Conservation (phyloP, 1,284 basidiomycete genomes). For the Grifola frondosa region DNA sequence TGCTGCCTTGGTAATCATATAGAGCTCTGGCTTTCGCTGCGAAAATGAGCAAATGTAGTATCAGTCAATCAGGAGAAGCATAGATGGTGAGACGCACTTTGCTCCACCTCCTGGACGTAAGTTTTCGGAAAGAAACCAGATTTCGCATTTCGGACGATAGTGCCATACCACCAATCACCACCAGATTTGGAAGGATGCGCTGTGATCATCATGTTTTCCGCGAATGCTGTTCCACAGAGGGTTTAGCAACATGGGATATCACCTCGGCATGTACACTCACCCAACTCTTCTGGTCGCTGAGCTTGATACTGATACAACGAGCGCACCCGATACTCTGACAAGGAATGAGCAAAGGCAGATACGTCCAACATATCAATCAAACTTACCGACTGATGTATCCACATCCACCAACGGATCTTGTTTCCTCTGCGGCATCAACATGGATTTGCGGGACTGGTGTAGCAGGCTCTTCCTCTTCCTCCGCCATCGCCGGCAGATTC, state of each 20-base stretch:
- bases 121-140: conserved; percentile 90
- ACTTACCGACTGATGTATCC: conserved; percentile 64
- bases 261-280: conserved; percentile 42
- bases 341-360: conserved; percentile 7
- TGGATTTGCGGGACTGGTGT: conserved; percentile 51
- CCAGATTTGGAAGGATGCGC: conserved; percentile 85
- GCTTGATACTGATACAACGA: conserved; percentile 83
- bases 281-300: conserved; percentile 84
- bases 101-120: conserved; percentile 75
- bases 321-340: conserved; percentile 68
- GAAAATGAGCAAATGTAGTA: conserved; percentile 18
- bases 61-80: not conserved
- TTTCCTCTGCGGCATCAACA: conserved; percentile 50
- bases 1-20: conserved; percentile 72
- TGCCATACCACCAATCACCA: conserved; percentile 94
- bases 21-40: conserved; percentile 72
- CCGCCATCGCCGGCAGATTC: conserved; percentile 57
- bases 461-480: conserved; percentile 48
- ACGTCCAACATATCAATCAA: conserved; percentile 5
- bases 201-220: conserved; percentile 75
- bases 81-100: conserved; percentile 52
- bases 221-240: conserved; percentile 68
- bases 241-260: conserved; percentile 7
- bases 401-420: conserved; percentile 75
- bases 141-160: conserved; percentile 61